phyloP scores from a whole-genome alignment of 2,329 filamentous ascomycete genomes.

The Arachnomyces sp. region DNA sequence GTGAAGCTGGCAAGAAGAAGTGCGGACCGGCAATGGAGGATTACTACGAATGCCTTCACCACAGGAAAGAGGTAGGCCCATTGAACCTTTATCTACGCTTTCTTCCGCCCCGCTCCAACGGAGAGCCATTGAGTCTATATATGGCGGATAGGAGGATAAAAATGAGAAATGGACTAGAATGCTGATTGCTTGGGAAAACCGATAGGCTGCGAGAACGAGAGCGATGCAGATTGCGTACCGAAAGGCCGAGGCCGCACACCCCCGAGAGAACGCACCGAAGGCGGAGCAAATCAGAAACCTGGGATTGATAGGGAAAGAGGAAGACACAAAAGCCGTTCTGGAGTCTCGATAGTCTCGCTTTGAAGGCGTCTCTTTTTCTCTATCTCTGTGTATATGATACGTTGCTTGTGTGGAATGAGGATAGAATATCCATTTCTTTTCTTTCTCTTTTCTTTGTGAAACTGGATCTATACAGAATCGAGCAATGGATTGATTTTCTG shows the following conservation, averaged over 20 bases:
- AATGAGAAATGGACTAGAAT: too few species aligned
- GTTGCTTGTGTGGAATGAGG: conserved; percentile 17
- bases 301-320: conserved; percentile 74
- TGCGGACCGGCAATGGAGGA: conserved; percentile 82
- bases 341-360: conserved; percentile 11
- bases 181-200: not conserved
- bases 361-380: conserved; percentile 13
- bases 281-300: conserved; percentile 82
- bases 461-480: too few species aligned
- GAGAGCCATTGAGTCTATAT: not conserved
- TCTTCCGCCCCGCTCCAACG: conserved; percentile 7
- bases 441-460: not conserved
- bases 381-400: conserved; percentile 14
- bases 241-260: conserved; percentile 65
- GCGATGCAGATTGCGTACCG: conserved; percentile 79
- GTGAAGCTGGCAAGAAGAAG: conserved; percentile 79
- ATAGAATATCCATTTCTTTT: not conserved
- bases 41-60: conserved; percentile 98
- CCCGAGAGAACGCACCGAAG: conserved; percentile 72
- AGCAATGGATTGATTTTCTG: too few species aligned
- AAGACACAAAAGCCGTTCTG: conserved; percentile 60
- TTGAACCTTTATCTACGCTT: conserved; percentile 8
- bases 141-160: not conserved
- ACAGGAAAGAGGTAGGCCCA: conserved; percentile 86
- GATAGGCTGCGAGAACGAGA: conserved; percentile 66